These are phyloP conservation scores for Roridomyces roridus DNA, from an alignment of 768 basidiomycete species.

Conservation along the genomic window DNA sequence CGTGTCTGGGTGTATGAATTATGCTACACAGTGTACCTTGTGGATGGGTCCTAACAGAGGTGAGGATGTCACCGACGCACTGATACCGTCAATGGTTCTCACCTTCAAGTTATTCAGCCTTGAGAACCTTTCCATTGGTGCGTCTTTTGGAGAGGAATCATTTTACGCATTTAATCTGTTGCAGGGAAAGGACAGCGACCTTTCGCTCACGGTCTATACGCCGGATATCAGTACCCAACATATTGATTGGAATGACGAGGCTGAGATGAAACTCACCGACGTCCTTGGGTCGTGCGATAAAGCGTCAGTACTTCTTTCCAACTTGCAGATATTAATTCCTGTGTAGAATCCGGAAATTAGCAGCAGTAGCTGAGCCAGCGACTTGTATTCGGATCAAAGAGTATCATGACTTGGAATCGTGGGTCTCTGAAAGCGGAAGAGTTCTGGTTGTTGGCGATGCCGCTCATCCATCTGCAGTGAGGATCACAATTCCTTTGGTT, in stretches of 20 bases:
- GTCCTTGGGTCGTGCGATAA: conserved; percentile 6
- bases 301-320: neutral
- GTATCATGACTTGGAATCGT: conserved; percentile 8
- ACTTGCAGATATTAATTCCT: neutral
- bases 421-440: conserved; percentile 14
- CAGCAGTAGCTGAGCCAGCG: conserved; percentile 1
- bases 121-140: neutral
- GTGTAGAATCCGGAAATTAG: conserved; percentile 5
- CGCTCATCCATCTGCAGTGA: conserved; percentile 18
- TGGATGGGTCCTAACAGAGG: no score
- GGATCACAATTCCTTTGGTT: neutral
- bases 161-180: neutral
- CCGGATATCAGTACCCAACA: conserved; percentile 8
- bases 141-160: neutral
- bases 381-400: conserved; percentile 8
- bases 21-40: no score
- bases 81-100: neutral
- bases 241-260: neutral
- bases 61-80: neutral
- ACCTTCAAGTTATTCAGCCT: neutral
- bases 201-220: conserved; percentile 1
- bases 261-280: neutral
- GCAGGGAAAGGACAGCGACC: conserved; percentile 2
- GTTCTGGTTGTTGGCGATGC: conserved; percentile 14
- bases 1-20: neutral